phyloP scores from a whole-genome alignment of 1,284 basidiomycete species.

The Taiwanofungus camphoratus region DNA sequence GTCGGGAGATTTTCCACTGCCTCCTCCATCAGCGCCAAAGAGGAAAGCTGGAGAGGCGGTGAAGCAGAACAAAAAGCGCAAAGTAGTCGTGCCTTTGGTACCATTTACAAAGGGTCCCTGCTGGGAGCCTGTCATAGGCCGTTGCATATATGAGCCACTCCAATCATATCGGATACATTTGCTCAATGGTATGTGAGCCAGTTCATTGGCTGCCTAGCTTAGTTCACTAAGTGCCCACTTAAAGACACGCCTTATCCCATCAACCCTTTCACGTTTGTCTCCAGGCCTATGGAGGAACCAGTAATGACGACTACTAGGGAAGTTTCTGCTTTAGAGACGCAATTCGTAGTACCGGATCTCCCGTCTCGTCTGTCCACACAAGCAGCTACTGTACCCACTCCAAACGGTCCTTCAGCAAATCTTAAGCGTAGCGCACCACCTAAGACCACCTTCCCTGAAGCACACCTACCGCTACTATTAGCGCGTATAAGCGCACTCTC shows the following conservation, averaged over 20 bases:
- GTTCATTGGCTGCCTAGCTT: background rate
- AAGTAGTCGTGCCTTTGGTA: conserved; percentile 67
- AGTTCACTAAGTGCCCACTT: conserved; percentile 3
- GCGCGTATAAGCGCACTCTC: conserved; percentile 50
- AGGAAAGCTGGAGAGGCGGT: conserved; percentile 43
- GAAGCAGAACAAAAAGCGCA: conserved; percentile 52
- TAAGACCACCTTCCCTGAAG: conserved; percentile 64
- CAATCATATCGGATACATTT: conserved; percentile 65
- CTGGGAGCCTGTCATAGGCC: conserved; percentile 62
- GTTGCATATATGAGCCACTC: conserved; percentile 60
- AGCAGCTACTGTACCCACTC: conserved; percentile 4
- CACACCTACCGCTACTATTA: conserved; percentile 52
- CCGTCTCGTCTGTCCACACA: conserved; percentile 23
- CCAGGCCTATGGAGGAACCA: conserved; percentile 36
- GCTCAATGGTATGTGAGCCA: conserved; percentile 60
- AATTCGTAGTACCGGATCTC: conserved; percentile 35
- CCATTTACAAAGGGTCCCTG: conserved; percentile 74
- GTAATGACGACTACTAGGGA: conserved; percentile 15
- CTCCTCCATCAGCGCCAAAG: conserved; percentile 36
- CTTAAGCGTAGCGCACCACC: conserved; percentile 35
- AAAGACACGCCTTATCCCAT: conserved; percentile 69
- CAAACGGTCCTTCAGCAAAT: conserved; percentile 10
- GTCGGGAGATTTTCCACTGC: conserved; percentile 29
- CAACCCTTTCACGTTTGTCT: conserved; percentile 73
- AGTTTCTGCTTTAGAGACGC: conserved; percentile 16